A percentile compares a stretch with the other conserved stretches of the same genome.
These are phyloP conservation scores for Cryptococcus depauperatus DNA, from an alignment of 1,284 basidiomycete genomes.

Conservation along the genomic window DNA sequence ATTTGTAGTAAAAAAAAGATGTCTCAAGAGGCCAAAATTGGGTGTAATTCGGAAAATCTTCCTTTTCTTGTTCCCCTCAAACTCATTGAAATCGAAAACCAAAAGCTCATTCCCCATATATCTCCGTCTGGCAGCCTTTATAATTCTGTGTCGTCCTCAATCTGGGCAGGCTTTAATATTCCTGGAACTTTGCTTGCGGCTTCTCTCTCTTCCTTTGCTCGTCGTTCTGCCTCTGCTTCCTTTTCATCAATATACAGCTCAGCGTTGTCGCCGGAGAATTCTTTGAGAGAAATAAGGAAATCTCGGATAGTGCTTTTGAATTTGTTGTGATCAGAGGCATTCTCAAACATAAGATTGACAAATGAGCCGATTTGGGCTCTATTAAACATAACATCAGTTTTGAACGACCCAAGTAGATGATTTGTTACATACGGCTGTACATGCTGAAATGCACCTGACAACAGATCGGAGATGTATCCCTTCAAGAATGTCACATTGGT, in stretches of 20 bases:
- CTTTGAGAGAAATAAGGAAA: constrained; percentile 75
- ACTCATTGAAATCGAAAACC: not conserved
- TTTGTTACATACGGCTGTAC: constrained; percentile 61
- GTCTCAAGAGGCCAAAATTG: not conserved
- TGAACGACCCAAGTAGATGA: constrained; percentile 3
- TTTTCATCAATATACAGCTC: constrained; percentile 93
- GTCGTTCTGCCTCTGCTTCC: constrained; percentile 67
- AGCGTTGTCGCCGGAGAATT: constrained; percentile 73
- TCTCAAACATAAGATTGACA: constrained; percentile 72
- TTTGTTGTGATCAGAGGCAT: constrained; percentile 77
- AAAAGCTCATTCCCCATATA: not conserved
- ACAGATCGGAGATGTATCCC: constrained; percentile 78
- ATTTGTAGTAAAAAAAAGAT: too few relatives aligned
- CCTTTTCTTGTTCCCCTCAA: not conserved
- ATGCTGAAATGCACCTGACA: constrained; percentile 83
- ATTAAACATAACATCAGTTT: constrained; percentile 4
- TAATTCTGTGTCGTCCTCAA: constrained; percentile 63
- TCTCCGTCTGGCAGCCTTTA: constrained; percentile 8
- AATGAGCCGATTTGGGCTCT: constrained; percentile 66
- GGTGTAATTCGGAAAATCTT: not conserved
- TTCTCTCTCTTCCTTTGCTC: constrained; percentile 72
- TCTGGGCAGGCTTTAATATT: constrained; percentile 90
- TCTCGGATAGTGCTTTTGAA: constrained; percentile 91
- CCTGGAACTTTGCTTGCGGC: constrained; percentile 93
- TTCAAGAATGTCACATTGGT: constrained; percentile 77